Conservation (phyloP, 1,284 basidiomycete genomes). For the Pseudozyma sp. region DNA sequence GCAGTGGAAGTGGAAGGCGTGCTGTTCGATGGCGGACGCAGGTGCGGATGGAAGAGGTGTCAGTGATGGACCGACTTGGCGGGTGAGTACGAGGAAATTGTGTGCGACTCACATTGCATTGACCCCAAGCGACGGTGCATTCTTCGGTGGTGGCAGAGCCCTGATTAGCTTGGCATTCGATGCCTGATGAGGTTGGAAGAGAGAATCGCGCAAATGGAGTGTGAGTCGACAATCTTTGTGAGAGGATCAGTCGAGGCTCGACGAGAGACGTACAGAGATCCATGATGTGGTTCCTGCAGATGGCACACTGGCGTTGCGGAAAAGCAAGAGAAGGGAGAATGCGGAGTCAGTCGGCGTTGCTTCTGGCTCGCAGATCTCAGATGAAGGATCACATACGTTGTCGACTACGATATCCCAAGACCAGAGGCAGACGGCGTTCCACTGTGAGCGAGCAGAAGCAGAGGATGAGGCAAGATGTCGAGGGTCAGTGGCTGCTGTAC, state of each 20-base stretch:
- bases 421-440: slow-evolving; percentile 68
- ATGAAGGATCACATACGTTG: slow-evolving; percentile 52
- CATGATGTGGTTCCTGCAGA: slow-evolving; percentile 69
- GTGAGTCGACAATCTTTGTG: neutral
- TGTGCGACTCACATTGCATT: slow-evolving; percentile 84
- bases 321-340: neutral
- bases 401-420: slow-evolving; percentile 68
- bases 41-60: neutral
- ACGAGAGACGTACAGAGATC: slow-evolving; percentile 61
- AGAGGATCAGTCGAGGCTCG: neutral
- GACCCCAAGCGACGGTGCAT: slow-evolving; percentile 99
- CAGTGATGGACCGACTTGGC: neutral
- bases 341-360: neutral
- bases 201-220: neutral
- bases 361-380: neutral
- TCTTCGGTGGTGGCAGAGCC: slow-evolving; percentile 95
- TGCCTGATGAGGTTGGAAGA: slow-evolving; percentile 75
- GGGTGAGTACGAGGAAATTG: neutral
- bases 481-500: neutral
- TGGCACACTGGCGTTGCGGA: slow-evolving; percentile 60
- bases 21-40: slow-evolving; percentile 73
- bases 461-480: neutral
- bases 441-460: slow-evolving; percentile 35
- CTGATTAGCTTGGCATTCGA: slow-evolving; percentile 99
- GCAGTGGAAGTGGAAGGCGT: slow-evolving; percentile 99